Evolutionary conservation across 495 filamentous ascomycete species (phyloP), one percentile per base, ranked within the genome.

Genomic region (Thermochaetoides thermophila): DNA sequence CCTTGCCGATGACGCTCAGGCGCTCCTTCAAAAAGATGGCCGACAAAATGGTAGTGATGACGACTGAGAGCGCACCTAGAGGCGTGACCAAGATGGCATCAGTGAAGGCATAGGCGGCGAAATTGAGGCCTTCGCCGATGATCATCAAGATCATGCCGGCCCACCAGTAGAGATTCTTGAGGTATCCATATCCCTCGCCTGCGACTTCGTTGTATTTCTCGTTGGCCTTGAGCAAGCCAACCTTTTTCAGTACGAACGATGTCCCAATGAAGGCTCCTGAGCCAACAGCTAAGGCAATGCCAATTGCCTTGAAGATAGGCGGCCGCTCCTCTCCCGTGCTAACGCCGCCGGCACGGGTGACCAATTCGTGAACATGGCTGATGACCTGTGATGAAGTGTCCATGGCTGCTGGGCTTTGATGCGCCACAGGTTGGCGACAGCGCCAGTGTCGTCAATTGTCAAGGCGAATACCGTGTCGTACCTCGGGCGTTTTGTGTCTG

Each of bases 101-200:
- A 45, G 89, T 86, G 50, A 97, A 96, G 28, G 84, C 82, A 51
- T 97, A 97, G 15, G 89, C 91, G 35, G 81, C 84, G 48, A 97
- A 95, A 57, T 97, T 97, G 72, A 87, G 93, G 21, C 89, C 74
- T 58, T 97, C 89, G 31, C 89, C 89, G 26, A 96, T 48, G 43
- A 96, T 91, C 89, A 97, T 97, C 49, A 97, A 63, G 13, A 71
- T 84, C 91, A 97, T 97, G 42, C 89, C 89, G 15, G 59, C 53
- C 89, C 89, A 97, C 89, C 89, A 97, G 61, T 69, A 95, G 13
- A 66, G 59, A 51, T 97, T 97, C 68, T 91, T 94, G 45, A 97
- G 71, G 53, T 97, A 97, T 38, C 89, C 91, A 52, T 97, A 97
- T 20, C 89, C 89, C 53, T 96, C 87, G 31, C 89, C 89, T 2